Evolutionary conservation across 495 filamentous ascomycete genomes (phyloP), one percentile per base, ranked within the genome.

Genomic region (Cercophora newfieldiana): DNA sequence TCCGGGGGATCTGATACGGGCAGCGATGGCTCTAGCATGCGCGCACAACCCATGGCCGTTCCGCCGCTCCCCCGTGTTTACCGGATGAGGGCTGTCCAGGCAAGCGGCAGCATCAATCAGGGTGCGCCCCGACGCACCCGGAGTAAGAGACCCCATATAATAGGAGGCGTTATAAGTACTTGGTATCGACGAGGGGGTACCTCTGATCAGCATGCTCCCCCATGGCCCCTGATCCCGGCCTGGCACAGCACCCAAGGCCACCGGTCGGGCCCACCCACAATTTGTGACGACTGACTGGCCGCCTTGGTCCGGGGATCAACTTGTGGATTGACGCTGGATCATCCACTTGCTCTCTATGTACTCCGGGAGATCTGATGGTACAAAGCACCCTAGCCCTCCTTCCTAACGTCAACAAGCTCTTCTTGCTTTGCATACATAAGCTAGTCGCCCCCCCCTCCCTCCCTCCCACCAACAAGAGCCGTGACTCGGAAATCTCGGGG

Each of bases 291-390:
- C 64, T 67, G 59, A 68, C 67, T 73, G 71, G 71, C 68, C 65
- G 69, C 69, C 73, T 69, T 74, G 74, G 69, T 77, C 77, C 79
- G 80, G 78, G 80, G 80, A 81, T 81, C 76, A 71, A 63, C 75
- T 69, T 72, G 74, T 72, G 76, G 79, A 79, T 80, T 80, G 72
- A 75, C 78, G 70, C 79, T 79, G 70, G 77, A 80, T 81, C 78
- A 74, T 77, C 78, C 71, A 76, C 73, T 75, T 74, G 61, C 58
- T 69, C 67, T 66, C 69, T 61, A 70, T 66, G 72, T 68, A 72
- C 69, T 77, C 72, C 76, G 80, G 79, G 75, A 82, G 81, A 83
- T 82, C 81, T 80, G 75, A 78, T 73, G 77, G 79, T 77, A 77
- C 75, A 74, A 79, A 77, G 74, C 73, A 74, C 76, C 75, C 74